Base-by-base conservation (phyloP, 1,284 basidiomycete species). In the Ceratobasidium sp. region DNA sequence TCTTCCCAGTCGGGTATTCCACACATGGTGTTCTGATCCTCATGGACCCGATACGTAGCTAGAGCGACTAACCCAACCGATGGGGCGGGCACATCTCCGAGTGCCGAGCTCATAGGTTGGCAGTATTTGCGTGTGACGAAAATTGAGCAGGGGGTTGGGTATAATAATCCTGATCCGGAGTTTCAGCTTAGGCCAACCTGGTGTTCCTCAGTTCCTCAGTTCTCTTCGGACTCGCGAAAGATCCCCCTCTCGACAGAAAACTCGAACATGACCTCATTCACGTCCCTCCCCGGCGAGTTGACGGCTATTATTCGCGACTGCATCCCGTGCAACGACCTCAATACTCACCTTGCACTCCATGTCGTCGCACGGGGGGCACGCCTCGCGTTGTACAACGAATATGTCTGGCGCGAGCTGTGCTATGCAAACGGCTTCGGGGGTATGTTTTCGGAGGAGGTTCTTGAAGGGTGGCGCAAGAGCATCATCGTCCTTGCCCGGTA, bases 381-480 rank as follows among this genome's bases (percentile, higher is more conserved):
- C 21, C 65, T 70, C 58, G 41, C 39, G 16, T 23, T 70, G n/a
- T 70, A 70, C 36, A 43, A 58, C 53, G 65, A 70, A 28, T 23
- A 41, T 30, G 53, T 70, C 26, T 70, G 65, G 65, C 53, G 65
- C 41, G 53, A 70, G 23, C 41, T 70, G 23, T 70, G 65, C 65
- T 58, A 70, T n/a, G 52, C 52, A 26, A 70, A 70, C 26, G 65
- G 53, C 5, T 58, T 58, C 21, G 65, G 65, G n/a, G 65, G 65
- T 41, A 70, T 70, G 28, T 70, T 70, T 58, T 58, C 53, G 23
- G 36, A 52, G 41, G 65, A 46, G 16, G 43, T 70, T 26, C 26
- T 46, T 28, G 65, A 70, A 53, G 30, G 65, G 32, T 70, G 65
- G 65, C 65, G 65, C 16, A 70, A 70, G 41, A 70, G 65, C 41